Evolutionary conservation across 345 rosid species (phyloP).

Genomic region (Rhodamnia argentea): DNA sequence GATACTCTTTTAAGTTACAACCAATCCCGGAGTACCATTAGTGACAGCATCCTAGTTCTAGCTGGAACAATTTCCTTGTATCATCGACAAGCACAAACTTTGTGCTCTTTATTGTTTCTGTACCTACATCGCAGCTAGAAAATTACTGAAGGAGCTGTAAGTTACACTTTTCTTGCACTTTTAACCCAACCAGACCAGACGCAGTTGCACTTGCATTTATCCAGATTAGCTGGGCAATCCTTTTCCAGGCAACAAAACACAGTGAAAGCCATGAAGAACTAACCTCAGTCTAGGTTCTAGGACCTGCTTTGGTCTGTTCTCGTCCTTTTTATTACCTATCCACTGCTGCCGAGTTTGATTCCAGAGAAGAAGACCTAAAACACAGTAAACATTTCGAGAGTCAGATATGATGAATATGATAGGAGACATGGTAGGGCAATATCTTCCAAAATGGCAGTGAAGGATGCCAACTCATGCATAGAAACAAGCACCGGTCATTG

Average conservation of each 20-base stretch:
- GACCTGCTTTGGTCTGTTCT: conserved; percentile 10
- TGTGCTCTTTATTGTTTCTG: neutral
- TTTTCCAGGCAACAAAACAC: neutral
- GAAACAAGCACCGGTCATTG: neutral
- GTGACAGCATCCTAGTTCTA: neutral
- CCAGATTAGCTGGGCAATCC: neutral
- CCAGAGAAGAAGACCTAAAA: conserved; percentile 76
- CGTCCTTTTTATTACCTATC: conserved; percentile 46
- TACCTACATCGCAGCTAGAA: neutral
- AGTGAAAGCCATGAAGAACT: conserved; percentile 10
- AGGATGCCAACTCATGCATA: neutral
- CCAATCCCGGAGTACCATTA: neutral
- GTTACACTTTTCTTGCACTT: neutral
- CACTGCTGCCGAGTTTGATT: conserved; percentile 72
- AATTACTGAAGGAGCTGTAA: neutral
- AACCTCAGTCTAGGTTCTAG: conserved; percentile 60
- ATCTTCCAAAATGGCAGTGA: neutral
- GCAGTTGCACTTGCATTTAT: neutral
- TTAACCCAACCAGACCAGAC: neutral
- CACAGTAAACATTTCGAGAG: neutral
- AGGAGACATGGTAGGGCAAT: neutral
- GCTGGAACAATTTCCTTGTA: neutral
- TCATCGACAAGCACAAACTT: neutral
- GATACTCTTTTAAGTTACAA: neutral
- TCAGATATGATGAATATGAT: neutral